Evolutionary conservation across 306 rosid species (phyloP).

Genomic region (Benincasa hispida): DNA sequence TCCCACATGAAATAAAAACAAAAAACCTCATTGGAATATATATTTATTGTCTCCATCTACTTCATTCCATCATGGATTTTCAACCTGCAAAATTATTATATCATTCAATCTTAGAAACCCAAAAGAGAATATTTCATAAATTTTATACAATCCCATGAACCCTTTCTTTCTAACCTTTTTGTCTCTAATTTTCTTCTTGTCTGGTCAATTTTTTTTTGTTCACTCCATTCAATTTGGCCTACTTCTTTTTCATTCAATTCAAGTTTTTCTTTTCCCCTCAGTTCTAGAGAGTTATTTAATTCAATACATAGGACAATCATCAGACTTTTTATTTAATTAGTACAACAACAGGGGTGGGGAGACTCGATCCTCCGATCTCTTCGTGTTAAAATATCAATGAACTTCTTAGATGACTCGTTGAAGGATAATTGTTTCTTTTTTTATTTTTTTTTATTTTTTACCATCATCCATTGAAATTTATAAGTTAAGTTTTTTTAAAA

Average conservation of each 20-base stretch:
- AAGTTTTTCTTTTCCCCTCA: background rate
- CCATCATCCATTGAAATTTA: too few species aligned
- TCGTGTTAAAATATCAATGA: background rate
- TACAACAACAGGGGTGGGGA: too few species aligned
- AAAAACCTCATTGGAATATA: background rate
- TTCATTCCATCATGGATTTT: background rate
- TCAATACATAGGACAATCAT: background rate
- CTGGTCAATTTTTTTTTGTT: background rate
- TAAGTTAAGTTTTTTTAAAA: too few species aligned
- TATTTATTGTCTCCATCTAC: conserved; percentile 6
- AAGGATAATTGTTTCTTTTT: background rate
- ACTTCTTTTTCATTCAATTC: background rate
- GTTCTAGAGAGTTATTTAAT: background rate
- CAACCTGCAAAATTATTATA: background rate
- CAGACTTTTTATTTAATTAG: too few species aligned
- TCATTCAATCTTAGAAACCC: background rate
- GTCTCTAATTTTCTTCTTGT: background rate
- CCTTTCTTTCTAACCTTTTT: background rate
- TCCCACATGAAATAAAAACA: background rate
- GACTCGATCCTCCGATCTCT: too few species aligned
- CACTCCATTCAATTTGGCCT: background rate
- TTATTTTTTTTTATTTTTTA: too few species aligned
- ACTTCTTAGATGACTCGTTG: background rate
- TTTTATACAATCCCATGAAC: background rate
- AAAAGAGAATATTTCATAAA: background rate